These are phyloP conservation scores for Aristolochia contorta DNA, from an alignment of 164 flowering plant genomes.

Conservation along the genomic window DNA sequence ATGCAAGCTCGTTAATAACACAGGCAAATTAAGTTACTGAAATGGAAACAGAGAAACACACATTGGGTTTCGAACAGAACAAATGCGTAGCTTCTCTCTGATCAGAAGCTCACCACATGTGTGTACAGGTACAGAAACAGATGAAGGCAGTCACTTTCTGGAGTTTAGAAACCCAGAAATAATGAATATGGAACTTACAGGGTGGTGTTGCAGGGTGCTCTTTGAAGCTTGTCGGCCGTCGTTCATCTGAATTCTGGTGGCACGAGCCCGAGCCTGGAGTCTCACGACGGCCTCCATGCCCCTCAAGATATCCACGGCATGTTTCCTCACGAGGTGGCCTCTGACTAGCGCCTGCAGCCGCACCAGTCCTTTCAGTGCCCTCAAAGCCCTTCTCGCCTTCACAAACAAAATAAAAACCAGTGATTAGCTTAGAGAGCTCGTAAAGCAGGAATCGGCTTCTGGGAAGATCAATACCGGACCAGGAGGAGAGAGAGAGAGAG, in stretches of 20 bases:
- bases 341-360: slow-evolving; percentile 88
- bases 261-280: slow-evolving; percentile 71
- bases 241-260: slow-evolving; percentile 24
- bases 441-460: not conserved
- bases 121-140: no score
- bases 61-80: no score
- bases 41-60: no score
- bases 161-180: no score
- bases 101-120: no score
- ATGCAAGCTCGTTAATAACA: no score
- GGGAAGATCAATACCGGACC: no score
- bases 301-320: slow-evolving; percentile 59
- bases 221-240: not conserved
- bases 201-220: slow-evolving; percentile 1
- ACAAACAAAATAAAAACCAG: not conserved
- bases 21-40: no score
- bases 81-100: no score
- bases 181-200: not conserved
- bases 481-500: no score
- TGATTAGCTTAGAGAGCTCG: no score
- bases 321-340: slow-evolving; percentile 84
- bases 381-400: slow-evolving; percentile 90
- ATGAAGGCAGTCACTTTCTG: no score
- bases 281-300: slow-evolving; percentile 86
- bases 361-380: slow-evolving; percentile 80